Evolutionary conservation across 75 land plant species (phyloP).

Genomic region (Sequoiadendron giganteum): DNA sequence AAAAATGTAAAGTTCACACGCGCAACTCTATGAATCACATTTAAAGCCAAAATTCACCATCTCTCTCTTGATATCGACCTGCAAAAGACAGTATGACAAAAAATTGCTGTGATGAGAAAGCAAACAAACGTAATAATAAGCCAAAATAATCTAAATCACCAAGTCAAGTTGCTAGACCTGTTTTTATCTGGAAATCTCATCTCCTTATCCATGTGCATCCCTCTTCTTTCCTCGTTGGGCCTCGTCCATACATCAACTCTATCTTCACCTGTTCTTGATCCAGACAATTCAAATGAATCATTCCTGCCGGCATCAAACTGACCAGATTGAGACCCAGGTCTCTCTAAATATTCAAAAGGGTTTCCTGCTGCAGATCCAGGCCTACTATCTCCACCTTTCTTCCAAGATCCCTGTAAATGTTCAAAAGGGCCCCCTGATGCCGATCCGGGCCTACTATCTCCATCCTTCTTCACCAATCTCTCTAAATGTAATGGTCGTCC

Average conservation of each 20-base stretch:
- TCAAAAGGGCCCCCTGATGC: constrained; percentile 40
- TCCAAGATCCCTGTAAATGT: constrained; percentile 32
- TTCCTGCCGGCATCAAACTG: constrained; percentile 18
- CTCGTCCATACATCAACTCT: constrained; percentile 37
- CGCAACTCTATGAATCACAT: too few species aligned
- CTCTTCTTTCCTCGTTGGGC: constrained; percentile 35
- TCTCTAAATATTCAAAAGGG: constrained; percentile 26
- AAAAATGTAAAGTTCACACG: too few species aligned
- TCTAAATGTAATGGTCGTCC: constrained; percentile 21
- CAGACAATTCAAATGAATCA: constrained; percentile 47
- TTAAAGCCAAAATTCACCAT: too few species aligned
- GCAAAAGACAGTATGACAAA: too few species aligned
- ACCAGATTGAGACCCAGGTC: constrained; percentile 57
- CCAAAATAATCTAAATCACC: too few species aligned
- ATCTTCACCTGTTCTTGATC: constrained; percentile 32
- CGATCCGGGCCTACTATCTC: constrained; percentile 25
- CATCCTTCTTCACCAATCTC: constrained; percentile 50
- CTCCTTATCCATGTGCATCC: constrained; percentile 30
- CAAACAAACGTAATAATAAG: too few species aligned
- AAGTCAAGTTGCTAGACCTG: neutral
- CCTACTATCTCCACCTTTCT: constrained; percentile 49
- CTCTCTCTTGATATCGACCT: too few species aligned
- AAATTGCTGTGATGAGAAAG: too few species aligned
- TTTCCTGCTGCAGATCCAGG: constrained; percentile 44
- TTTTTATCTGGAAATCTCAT: constrained; percentile 23